A percentile compares a stretch with the other conserved stretches of the same genome.
phyloP scores from a whole-genome alignment of 768 basidiomycete species.

The Boletus vermiculosoides region DNA sequence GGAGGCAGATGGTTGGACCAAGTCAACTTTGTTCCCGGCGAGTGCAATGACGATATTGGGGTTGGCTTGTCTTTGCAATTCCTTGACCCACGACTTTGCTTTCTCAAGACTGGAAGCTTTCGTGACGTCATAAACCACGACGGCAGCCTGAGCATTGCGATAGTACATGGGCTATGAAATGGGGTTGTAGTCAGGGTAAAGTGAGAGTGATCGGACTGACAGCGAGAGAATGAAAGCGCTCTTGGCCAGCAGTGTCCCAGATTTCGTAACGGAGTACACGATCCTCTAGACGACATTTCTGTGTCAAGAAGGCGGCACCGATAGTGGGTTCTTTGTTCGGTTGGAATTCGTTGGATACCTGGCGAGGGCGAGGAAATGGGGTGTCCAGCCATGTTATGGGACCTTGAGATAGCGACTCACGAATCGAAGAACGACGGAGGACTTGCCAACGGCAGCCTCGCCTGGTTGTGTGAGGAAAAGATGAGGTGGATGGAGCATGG shows the following conservation, averaged over 20 bases:
- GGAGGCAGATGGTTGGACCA: slow-evolving; percentile 67
- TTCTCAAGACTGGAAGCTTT: slow-evolving; percentile 96
- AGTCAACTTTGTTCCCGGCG: slow-evolving; percentile 96
- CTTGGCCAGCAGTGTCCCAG: slow-evolving; percentile 95
- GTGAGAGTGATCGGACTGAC: slow-evolving; percentile 43
- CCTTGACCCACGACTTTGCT: slow-evolving; percentile 99
- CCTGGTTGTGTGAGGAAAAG: slow-evolving; percentile 46
- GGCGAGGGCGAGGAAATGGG: neutral
- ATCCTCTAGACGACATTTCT: slow-evolving; percentile 95
- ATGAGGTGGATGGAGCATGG: neutral
- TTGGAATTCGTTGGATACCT: slow-evolving; percentile 98
- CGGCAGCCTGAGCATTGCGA: slow-evolving; percentile 96
- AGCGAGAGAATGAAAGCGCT: slow-evolving; percentile 96
- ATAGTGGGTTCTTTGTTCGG: slow-evolving; percentile 99
- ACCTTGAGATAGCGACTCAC: slow-evolving; percentile 47
- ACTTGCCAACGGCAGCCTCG: slow-evolving; percentile 98
- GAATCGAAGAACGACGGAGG: slow-evolving; percentile 96
- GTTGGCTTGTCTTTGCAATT: slow-evolving; percentile 97
- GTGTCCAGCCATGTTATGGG: slow-evolving; percentile 1
- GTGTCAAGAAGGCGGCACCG: slow-evolving; percentile 92
- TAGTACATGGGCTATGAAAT: slow-evolving; percentile 89
- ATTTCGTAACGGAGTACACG: slow-evolving; percentile 93
- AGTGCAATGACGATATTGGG: slow-evolving; percentile 99
- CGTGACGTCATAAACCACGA: slow-evolving; percentile 97
- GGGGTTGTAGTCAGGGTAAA: slow-evolving; percentile 9